Percentiles rank a stretch among this genome's conserved stretches.
These are phyloP conservation scores for Waitea zeae DNA, from an alignment of 1,284 basidiomycete genomes.

Conservation along the genomic window DNA sequence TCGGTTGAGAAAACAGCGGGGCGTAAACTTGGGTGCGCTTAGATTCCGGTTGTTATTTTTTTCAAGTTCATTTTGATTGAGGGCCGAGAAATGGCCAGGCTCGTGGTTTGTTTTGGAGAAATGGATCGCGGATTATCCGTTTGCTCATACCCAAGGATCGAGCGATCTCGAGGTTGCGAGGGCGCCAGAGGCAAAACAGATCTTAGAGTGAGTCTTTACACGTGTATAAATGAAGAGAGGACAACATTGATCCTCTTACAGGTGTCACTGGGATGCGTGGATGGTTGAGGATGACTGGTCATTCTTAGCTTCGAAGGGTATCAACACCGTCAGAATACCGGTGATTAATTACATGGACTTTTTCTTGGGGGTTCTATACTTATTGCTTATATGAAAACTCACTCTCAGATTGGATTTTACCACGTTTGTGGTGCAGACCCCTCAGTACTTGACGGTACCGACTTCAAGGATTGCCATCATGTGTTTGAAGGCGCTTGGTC, in stretches of 20 bases:
- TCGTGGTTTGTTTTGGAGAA: slow-evolving; percentile 67
- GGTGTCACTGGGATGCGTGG: slow-evolving; percentile 13
- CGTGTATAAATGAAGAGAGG: slow-evolving; percentile 31
- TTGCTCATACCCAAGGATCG: slow-evolving; percentile 38
- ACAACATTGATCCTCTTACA: slow-evolving; percentile 45
- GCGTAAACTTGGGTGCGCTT: no score
- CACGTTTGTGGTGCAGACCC: slow-evolving; percentile 47
- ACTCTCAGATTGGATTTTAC: slow-evolving; percentile 59
- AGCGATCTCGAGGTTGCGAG: slow-evolving; percentile 66
- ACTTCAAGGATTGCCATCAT: slow-evolving; percentile 39
- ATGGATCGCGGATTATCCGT: slow-evolving; percentile 51
- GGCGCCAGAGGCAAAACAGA: not conserved
- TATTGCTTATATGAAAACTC: slow-evolving; percentile 2
- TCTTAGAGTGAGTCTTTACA: no score
- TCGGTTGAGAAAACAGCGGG: no score
- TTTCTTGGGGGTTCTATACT: slow-evolving; percentile 1
- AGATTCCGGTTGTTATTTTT: no score
- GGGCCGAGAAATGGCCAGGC: no score
- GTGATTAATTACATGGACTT: slow-evolving; percentile 25
- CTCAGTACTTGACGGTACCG: slow-evolving; percentile 52
- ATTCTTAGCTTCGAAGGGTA: slow-evolving; percentile 44
- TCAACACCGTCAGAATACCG: slow-evolving; percentile 76
- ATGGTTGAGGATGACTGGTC: not conserved
- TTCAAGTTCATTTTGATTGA: no score
- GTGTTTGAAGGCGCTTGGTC: slow-evolving; percentile 63